Evolutionary conservation across 352 stramenopile species (phyloP), one percentile per base, ranked within the genome.

Genomic region (Pythium monospermum): DNA sequence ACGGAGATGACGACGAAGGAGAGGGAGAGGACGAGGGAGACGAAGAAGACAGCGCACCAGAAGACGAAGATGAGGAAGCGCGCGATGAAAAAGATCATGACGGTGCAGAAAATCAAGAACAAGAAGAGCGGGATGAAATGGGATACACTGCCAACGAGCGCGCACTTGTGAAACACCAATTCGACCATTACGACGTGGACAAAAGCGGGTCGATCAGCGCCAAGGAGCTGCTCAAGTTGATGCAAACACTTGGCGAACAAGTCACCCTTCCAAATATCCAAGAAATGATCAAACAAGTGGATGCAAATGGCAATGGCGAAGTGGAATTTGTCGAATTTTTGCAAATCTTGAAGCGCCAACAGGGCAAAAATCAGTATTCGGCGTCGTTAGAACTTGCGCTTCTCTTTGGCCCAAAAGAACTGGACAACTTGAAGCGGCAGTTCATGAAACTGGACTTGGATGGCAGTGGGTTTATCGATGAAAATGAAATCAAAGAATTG

Each of bases 241-340:
- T 88, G 44, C 64, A 65, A 5, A 65, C 59, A 11, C 69, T 91
- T 21, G 79, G 76, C 12, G 79, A 91, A 45, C 68, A 66, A 37
- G 51, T 83, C 18, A 83, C 76, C 2, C 42, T 87, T n/a, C 58
- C 73, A 19, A 81, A 74, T 30, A 68, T 86, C 7, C 40, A 76
- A 33, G 73, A 76, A 4, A 57, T 87, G 52, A 82, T 91, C 38
- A 55, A 68, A 22, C 57, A 75, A 30, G 66, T 86, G 8, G 76
- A 87, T 41, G 57, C 40, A 0, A 81, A 87, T 52, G 42, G 57
- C 13, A 86, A 84, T n/a, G 75, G 71, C 19, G 69, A 87, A 18
- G 71, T 91, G 18, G 73, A 84, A 21, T 83, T 91, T 26, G 66
- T 85, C 8, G 74, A 87, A 51, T 91, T 88, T 43, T 53, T 87